Conservation (phyloP, 805 yeast species). For the Starmera amethionina region DNA sequence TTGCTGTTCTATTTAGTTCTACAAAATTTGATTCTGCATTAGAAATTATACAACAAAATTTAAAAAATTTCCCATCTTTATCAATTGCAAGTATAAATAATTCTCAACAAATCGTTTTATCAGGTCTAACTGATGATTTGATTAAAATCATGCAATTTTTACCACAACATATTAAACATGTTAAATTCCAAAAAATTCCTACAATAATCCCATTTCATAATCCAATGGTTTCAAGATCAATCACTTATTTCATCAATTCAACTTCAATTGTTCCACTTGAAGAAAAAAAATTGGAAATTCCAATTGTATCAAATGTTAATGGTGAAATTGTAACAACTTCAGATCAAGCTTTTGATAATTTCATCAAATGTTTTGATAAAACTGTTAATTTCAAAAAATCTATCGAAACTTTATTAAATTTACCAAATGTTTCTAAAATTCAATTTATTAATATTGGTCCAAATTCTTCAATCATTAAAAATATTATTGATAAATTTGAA, state of each 20-base stretch:
- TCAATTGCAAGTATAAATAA: slow-evolving; percentile 34
- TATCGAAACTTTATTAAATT: slow-evolving; percentile 14
- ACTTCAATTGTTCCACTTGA: neutral
- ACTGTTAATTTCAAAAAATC: slow-evolving; percentile 35
- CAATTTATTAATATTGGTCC: slow-evolving; percentile 16
- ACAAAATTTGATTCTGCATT: slow-evolving; percentile 14
- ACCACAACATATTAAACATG: slow-evolving; percentile 6
- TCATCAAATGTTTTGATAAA: slow-evolving; percentile 29
- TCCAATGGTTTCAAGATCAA: too few species aligned
- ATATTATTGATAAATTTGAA: slow-evolving; percentile 6
- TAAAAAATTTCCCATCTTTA: slow-evolving; percentile 6
- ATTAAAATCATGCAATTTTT: slow-evolving; percentile 5
- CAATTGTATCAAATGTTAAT: slow-evolving; percentile 29
- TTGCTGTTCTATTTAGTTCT: slow-evolving; percentile 24
- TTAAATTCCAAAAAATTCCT: slow-evolving; percentile 18
- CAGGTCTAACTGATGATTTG: slow-evolving; percentile 23
- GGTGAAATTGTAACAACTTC: slow-evolving; percentile 19
- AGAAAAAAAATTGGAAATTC: slow-evolving; percentile 14
- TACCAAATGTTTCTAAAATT: slow-evolving; percentile 1
- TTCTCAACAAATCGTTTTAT: slow-evolving; percentile 28
- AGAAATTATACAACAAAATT: slow-evolving; percentile 1
- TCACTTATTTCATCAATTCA: too few species aligned
- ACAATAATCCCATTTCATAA: slow-evolving; percentile 38
- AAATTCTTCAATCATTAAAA: slow-evolving; percentile 12
- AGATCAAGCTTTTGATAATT: slow-evolving; percentile 20